Percentiles rank a stretch among this genome's conserved stretches.
Evolutionary conservation across 2,329 filamentous ascomycete species (phyloP).

Genomic region (Diplodia scrobiculata): DNA sequence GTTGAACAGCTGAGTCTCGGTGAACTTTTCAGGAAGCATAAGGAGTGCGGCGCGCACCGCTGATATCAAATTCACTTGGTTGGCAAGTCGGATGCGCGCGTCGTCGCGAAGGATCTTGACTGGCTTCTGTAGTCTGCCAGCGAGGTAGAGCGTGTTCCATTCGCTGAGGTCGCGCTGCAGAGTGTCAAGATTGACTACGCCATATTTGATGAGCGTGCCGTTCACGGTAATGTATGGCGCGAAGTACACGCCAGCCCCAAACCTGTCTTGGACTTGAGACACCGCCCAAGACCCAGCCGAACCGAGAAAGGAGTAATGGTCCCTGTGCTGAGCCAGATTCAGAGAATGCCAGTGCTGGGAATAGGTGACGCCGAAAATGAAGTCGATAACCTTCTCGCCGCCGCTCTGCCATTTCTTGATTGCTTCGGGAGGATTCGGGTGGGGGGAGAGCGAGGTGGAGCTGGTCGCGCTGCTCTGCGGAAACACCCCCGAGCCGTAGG

Average conservation of each 20-base stretch:
- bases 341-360: conserved; percentile 96
- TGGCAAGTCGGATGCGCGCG: conserved; percentile 85
- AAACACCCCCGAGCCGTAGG: conserved; percentile 96
- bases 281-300: conserved; percentile 82
- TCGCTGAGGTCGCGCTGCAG: conserved; percentile 81
- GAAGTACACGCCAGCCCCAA: conserved; percentile 95
- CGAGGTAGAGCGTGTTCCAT: conserved; percentile 96
- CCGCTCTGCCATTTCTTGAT: conserved; percentile 84
- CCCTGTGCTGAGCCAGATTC: conserved; percentile 82
- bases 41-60: conserved; percentile 87
- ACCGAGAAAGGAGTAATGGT: conserved; percentile 88
- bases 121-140: conserved; percentile 91
- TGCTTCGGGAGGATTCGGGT: conserved; percentile 78
- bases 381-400: conserved; percentile 95
- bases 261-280: conserved; percentile 79
- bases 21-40: conserved; percentile 80
- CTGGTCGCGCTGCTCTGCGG: conserved; percentile 64
- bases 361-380: conserved; percentile 93
- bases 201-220: conserved; percentile 95
- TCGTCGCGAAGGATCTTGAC: conserved; percentile 97
- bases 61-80: conserved; percentile 92
- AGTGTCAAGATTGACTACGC: conserved; percentile 91
- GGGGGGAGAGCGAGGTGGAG: conserved; percentile 63
- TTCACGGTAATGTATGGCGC: conserved; percentile 95
- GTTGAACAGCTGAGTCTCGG: conserved; percentile 82